phyloP scores from a whole-genome alignment of 2,329 filamentous ascomycete genomes.

The Corynespora cassiicola region DNA sequence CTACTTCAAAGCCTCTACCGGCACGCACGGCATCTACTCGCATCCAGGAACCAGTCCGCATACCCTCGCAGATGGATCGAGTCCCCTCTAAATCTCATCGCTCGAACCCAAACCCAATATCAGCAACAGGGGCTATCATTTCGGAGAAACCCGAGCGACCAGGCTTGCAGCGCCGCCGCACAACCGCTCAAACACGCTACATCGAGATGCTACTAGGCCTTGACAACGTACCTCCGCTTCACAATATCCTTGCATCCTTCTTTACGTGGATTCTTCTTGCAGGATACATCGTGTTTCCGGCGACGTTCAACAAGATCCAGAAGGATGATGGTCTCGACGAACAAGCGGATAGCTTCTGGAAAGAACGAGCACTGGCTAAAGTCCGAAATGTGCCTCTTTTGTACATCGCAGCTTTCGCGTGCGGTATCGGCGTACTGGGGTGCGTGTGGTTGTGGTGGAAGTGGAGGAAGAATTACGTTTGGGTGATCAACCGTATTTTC shows the following conservation, averaged over 20 bases:
- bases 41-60: constrained; percentile 16
- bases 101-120: not conserved
- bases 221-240: constrained; percentile 53
- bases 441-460: constrained; percentile 53
- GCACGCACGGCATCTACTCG: constrained; percentile 25
- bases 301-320: constrained; percentile 57
- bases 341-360: constrained; percentile 20
- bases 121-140: constrained; percentile 1
- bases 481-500: constrained; percentile 61
- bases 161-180: constrained; percentile 26
- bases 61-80: constrained; percentile 6
- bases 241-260: constrained; percentile 57
- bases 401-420: constrained; percentile 53
- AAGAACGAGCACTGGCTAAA: constrained; percentile 38
- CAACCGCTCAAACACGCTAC: constrained; percentile 34
- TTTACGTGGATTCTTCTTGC: constrained; percentile 59
- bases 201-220: constrained; percentile 55
- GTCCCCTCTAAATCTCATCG: constrained; percentile 5
- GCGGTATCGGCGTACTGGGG: constrained; percentile 49
- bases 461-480: constrained; percentile 60
- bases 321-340: constrained; percentile 32
- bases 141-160: constrained; percentile 16
- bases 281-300: constrained; percentile 61
- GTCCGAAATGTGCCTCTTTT: constrained; percentile 50
- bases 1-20: constrained; percentile 15